These are phyloP conservation scores for Cyathus striatus DNA, from an alignment of 768 basidiomycete species.

Conservation along the genomic window DNA sequence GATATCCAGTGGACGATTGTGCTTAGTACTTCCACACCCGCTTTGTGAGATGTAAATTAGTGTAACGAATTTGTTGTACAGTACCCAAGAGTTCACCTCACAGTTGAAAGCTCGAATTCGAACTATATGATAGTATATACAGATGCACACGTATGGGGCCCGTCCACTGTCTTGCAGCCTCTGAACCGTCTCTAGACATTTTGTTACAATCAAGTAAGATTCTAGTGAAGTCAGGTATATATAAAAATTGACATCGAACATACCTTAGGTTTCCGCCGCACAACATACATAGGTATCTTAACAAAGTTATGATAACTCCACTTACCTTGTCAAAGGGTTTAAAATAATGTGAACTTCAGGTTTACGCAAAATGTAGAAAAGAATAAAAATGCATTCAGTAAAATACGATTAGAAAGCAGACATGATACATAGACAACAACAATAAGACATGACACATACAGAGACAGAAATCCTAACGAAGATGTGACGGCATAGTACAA, in stretches of 20 bases:
- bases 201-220: no score
- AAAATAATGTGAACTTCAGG: not conserved
- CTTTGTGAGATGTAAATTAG: not conserved
- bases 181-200: no score
- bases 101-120: no score
- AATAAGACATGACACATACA: not conserved
- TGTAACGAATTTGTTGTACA: not conserved
- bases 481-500: slow-evolving; percentile 4
- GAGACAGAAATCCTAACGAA: slow-evolving; percentile 3
- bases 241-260: no score
- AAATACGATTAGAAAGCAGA: not conserved
- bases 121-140: no score
- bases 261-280: no score
- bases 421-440: slow-evolving; percentile 3
- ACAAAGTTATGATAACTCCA: not conserved
- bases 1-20: slow-evolving; percentile 42
- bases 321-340: not conserved
- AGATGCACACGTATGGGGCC: no score
- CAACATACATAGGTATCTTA: no score
- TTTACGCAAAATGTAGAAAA: not conserved
- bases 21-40: slow-evolving; percentile 6
- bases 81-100: no score
- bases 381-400: not conserved
- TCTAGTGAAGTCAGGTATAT: no score
- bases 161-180: no score